Evolutionary conservation across 805 yeast species (phyloP).

Genomic region (Cyberlindnera nakhonratchasimensis): DNA sequence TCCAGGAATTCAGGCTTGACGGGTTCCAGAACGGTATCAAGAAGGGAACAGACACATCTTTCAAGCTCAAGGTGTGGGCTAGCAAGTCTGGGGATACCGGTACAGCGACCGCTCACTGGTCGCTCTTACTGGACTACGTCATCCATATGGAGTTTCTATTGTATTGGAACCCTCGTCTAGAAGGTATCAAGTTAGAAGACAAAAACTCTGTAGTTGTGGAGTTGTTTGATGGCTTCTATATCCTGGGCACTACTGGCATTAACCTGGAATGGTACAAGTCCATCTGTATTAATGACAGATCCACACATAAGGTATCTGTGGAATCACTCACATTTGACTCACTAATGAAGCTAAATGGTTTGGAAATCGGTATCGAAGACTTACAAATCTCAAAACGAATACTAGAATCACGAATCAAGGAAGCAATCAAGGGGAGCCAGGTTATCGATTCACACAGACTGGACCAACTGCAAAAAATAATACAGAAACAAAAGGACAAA

Average conservation of each 20-base stretch:
- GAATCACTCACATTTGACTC: conserved; percentile 35
- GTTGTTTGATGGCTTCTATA: conserved; percentile 15
- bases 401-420: conserved; percentile 15
- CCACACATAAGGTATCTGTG: conserved; percentile 6
- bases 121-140: conserved; percentile 2
- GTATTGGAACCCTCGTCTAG: conserved; percentile 2
- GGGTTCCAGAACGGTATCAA: conserved; percentile 4
- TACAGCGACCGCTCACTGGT: conserved; percentile 13
- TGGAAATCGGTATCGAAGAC: conserved; percentile 36
- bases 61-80: conserved; percentile 17
- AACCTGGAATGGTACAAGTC: conserved; percentile 14
- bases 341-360: conserved; percentile 39
- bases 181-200: neutral
- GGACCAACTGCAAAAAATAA: conserved; percentile 7
- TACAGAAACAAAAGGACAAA: conserved; percentile 5
- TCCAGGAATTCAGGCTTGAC: conserved; percentile 28
- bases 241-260: conserved; percentile 14
- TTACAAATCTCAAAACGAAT: conserved; percentile 22
- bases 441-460: conserved; percentile 5
- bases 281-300: conserved; percentile 3
- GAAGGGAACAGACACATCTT: neutral
- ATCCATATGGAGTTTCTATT: conserved; percentile 11
- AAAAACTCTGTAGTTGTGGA: conserved; percentile 12
- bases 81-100: conserved; percentile 1
- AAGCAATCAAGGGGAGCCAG: conserved; percentile 1